Conservation (phyloP, 345 rosid species). For the Salix dunnii region DNA sequence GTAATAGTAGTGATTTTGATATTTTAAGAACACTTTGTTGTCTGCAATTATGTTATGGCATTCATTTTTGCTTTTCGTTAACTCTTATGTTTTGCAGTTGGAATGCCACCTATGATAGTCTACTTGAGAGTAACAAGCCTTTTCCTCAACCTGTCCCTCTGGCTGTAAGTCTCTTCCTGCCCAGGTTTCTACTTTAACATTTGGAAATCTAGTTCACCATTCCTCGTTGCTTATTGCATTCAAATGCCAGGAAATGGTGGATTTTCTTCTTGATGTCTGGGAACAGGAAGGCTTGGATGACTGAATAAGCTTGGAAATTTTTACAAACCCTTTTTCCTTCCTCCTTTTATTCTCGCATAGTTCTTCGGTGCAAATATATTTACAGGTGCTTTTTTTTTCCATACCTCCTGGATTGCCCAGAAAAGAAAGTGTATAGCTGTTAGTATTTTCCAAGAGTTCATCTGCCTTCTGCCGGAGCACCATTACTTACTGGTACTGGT, state of each 20-base stretch:
- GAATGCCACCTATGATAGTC: constrained; percentile 52
- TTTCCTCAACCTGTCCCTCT: constrained; percentile 52
- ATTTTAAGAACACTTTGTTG: neutral
- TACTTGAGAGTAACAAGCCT: constrained; percentile 46
- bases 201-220: neutral
- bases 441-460: neutral
- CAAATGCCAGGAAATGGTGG: constrained; percentile 39
- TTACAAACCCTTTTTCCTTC: neutral
- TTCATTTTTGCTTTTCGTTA: neutral
- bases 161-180: constrained; percentile 37
- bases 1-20: neutral
- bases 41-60: neutral
- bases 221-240: neutral
- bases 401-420: neutral
- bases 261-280: constrained; percentile 30
- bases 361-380: neutral
- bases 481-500: neutral
- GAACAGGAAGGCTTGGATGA: constrained; percentile 32
- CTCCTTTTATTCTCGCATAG: neutral
- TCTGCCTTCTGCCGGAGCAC: neutral
- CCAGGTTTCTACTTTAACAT: neutral
- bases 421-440: neutral
- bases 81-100: constrained; percentile 14
- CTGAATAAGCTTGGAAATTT: constrained; percentile 3
- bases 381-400: neutral